Base-by-base conservation (phyloP, 257 asterid species). In the Solanum stenotomum region DNA sequence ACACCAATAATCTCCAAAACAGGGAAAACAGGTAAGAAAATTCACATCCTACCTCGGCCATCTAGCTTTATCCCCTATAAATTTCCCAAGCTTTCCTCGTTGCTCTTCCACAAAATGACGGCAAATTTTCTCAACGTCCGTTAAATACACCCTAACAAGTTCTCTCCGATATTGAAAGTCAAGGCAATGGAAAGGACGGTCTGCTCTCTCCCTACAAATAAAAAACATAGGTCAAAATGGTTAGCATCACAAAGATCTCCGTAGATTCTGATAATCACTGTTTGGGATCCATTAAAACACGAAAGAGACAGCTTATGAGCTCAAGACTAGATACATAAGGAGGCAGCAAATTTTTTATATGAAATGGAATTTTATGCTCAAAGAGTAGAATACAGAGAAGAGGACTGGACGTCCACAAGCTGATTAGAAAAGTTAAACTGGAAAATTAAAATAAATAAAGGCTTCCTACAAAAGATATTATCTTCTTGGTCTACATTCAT, bases 181-280 rank as follows among this genome's bases (percentile, higher is more conserved):
- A 49, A 97, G 98, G 91, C 99, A 97, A 68, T 98, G 96, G 90
- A 97, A 97, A 10, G 98, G 99, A 77, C 96, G 92, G 82, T 97
- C 96, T 65, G 94, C 92, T 94, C 98, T 97, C 91, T 95, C 98
- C 95, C 99, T 97, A 91, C 85, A 88, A 87, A 92, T 20, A 56
- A 88, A 90, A 79, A 83, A 31, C 3, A 76, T 74, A 20, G 79
- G 65, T 77, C 90, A 72, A 83, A 72, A 71, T 18, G 38, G 87
- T 35, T 49, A 25, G 87, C 6, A 67, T 31, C 68, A 27, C 20
- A 23, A 49, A 72, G 27, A 34, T 34, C 46, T 34, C 27, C 15
- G 4, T 33, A 72, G 81, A 34, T 34, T 72, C 44, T 18, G 81
- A 72, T 72, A 72, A 33, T 31, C 81, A 72, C 81, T 34, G 81